Evolutionary conservation across 805 yeast genomes (phyloP).

Genomic region (Zygoascus tannicola): DNA sequence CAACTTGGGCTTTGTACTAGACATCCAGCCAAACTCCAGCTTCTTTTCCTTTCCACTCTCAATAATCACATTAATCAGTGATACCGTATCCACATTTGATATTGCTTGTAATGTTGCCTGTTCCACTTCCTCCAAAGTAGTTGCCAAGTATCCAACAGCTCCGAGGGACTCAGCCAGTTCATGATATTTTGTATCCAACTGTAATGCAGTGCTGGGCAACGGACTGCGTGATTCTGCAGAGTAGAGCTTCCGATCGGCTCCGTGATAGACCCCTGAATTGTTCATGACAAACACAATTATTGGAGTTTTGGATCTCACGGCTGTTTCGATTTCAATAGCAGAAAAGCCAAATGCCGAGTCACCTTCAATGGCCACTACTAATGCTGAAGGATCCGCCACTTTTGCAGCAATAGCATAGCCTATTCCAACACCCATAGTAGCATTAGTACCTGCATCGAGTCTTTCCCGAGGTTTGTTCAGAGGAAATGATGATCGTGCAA

Average conservation of each 20-base stretch:
- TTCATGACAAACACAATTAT: conserved; percentile 57
- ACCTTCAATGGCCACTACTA: conserved; percentile 56
- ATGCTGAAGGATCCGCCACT: conserved; percentile 33
- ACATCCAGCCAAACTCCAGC: conserved; percentile 62
- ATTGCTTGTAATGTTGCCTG: conserved; percentile 30
- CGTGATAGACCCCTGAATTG: conserved; percentile 66
- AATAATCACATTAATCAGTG: conserved; percentile 52
- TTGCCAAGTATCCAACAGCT: conserved; percentile 42
- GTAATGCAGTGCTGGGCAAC: conserved; percentile 52
- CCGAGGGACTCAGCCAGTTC: conserved; percentile 47
- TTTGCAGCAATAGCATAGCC: conserved; percentile 64
- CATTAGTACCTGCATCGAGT: conserved; percentile 67
- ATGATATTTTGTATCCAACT: conserved; percentile 50
- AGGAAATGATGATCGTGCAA: conserved; percentile 53
- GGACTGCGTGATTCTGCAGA: conserved; percentile 19
- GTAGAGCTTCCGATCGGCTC: conserved; percentile 34
- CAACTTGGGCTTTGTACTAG: conserved; percentile 34
- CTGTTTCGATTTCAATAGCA: conserved; percentile 64
- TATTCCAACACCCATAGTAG: conserved; percentile 69
- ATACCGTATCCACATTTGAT: conserved; percentile 27
- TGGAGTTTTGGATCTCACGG: conserved; percentile 45
- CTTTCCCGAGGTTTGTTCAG: conserved; percentile 43
- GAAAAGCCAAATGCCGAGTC: conserved; percentile 75
- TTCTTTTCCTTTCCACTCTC: conserved; percentile 47
- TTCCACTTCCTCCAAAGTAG: conserved; percentile 34